Percentiles rank a stretch among this genome's conserved stretches.
phyloP scores from a whole-genome alignment of 2,329 filamentous ascomycete genomes.

The Apiospora hydei region DNA sequence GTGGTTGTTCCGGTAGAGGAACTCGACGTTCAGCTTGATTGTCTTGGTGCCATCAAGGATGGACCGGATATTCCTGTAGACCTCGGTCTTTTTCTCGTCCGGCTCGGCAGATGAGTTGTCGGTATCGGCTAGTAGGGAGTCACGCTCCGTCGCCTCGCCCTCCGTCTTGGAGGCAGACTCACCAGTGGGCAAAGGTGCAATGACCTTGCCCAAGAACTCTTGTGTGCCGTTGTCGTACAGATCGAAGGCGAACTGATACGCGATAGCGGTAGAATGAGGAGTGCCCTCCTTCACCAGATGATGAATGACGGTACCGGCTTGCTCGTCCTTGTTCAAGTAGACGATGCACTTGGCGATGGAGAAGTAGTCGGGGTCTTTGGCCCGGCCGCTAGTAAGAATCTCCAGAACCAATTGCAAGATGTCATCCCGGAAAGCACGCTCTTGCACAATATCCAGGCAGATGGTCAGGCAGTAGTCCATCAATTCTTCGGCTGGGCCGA shows the following conservation, averaged over 20 bases:
- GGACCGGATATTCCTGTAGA: slow-evolving; percentile 68
- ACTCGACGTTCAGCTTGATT: slow-evolving; percentile 94
- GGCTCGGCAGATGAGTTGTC: slow-evolving; percentile 40
- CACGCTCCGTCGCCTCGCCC: slow-evolving; percentile 52
- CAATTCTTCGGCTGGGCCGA: slow-evolving; percentile 80
- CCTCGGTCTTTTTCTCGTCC: slow-evolving; percentile 61
- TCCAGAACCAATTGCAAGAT: slow-evolving; percentile 93
- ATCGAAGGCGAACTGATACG: slow-evolving; percentile 98
- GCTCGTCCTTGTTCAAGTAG: slow-evolving; percentile 89
- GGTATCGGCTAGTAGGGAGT: slow-evolving; percentile 58
- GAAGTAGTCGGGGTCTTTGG: slow-evolving; percentile 89
- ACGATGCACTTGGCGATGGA: slow-evolving; percentile 98
- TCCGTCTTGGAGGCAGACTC: slow-evolving; percentile 52
- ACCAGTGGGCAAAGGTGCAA: slow-evolving; percentile 74
- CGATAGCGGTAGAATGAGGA: slow-evolving; percentile 79
- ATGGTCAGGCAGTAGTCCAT: slow-evolving; percentile 97
- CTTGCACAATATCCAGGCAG: slow-evolving; percentile 97
- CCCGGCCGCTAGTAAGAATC: slow-evolving; percentile 85
- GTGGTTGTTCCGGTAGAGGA: slow-evolving; percentile 93
- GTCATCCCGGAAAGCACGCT: slow-evolving; percentile 81
- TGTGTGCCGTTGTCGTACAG: slow-evolving; percentile 98
- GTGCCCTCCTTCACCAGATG: slow-evolving; percentile 84
- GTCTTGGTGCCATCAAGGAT: slow-evolving; percentile 89
- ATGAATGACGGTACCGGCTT: slow-evolving; percentile 86
- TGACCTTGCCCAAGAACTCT: slow-evolving; percentile 91